phyloP scores from a whole-genome alignment of 805 yeast genomes.

The Metschnikowia anglica region DNA sequence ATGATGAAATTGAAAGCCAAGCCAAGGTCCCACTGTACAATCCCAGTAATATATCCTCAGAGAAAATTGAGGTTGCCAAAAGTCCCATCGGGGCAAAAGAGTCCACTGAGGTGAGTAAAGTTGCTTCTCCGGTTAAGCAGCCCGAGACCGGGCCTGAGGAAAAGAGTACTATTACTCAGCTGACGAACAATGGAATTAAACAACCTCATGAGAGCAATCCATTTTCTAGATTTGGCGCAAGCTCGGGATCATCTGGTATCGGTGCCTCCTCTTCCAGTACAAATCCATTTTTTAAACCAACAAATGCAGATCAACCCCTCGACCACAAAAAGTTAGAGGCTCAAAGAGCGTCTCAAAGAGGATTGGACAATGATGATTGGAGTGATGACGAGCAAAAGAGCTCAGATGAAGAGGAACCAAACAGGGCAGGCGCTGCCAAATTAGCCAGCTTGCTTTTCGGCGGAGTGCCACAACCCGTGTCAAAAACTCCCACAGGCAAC shows the following conservation, averaged over 20 bases:
- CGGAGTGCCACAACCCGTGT: conserved; percentile 45
- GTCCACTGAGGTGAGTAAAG: not conserved
- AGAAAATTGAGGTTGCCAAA: conserved; percentile 2
- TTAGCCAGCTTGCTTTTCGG: conserved; percentile 54
- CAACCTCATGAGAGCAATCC: conserved; percentile 42
- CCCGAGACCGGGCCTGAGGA: too few relatives aligned
- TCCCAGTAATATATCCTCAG: conserved; percentile 7
- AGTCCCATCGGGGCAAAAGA: not conserved
- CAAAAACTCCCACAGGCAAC: conserved; percentile 20
- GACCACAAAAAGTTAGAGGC: conserved; percentile 63
- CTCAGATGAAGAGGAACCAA: conserved; percentile 50
- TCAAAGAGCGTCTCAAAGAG: conserved; percentile 72
- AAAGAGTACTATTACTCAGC: not conserved
- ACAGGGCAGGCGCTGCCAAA: conserved; percentile 55
- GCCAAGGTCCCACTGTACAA: conserved; percentile 22
- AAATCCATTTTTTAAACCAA: conserved; percentile 62
- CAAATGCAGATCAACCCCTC: conserved; percentile 29
- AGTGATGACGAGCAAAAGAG: conserved; percentile 45
- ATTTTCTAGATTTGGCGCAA: conserved; percentile 37
- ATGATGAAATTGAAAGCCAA: conserved; percentile 30
- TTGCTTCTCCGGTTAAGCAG: too few relatives aligned
- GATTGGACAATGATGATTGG: conserved; percentile 45
- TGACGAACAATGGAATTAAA: conserved; percentile 1
- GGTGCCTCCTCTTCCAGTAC: conserved; percentile 25
- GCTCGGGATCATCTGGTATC: conserved; percentile 2